These are phyloP conservation scores for Epichloe uncinata DNA, from an alignment of 2,329 filamentous ascomycete genomes.

Conservation along the genomic window DNA sequence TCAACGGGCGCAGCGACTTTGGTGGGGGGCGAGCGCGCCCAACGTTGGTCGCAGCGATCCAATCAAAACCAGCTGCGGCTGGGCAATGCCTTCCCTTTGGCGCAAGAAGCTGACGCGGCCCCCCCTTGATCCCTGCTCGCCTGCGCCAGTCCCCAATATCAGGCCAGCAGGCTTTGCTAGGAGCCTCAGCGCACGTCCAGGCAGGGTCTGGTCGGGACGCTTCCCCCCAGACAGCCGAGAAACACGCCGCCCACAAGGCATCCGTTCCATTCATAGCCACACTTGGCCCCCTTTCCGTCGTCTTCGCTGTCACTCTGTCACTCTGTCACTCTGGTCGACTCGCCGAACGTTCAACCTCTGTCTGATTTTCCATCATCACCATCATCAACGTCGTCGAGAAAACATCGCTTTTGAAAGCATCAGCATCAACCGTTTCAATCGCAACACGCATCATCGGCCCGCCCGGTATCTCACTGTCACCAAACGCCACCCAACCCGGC, in stretches of 20 bases:
- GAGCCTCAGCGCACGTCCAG: constrained; percentile 5
- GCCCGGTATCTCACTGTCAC: background rate
- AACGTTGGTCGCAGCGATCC: background rate
- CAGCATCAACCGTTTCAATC: background rate
- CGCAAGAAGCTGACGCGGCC: constrained; percentile 16
- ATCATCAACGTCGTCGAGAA: background rate
- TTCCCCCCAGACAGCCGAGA: background rate
- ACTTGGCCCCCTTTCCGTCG: constrained; percentile 14
- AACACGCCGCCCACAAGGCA: constrained; percentile 10
- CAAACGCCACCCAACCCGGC: constrained; percentile 3
- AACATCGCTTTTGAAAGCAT: background rate
- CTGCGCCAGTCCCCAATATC: constrained; percentile 3
- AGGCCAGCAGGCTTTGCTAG: background rate
- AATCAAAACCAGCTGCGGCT: background rate
- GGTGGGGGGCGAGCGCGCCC: background rate
- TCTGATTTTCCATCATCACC: background rate
- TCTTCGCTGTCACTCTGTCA: constrained; percentile 5
- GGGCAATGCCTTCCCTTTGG: constrained; percentile 1
- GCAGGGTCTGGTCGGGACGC: constrained; percentile 5
- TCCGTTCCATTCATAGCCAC: constrained; percentile 22
- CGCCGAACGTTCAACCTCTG: background rate
- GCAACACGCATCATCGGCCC: background rate
- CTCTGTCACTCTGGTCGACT: background rate
- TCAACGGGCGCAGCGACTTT: background rate
- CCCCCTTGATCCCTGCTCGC: constrained; percentile 9